Evolutionary conservation across 225 moss, liverwort and hornwort genomes (phyloP).

Genomic region (Polytrichum commune): DNA sequence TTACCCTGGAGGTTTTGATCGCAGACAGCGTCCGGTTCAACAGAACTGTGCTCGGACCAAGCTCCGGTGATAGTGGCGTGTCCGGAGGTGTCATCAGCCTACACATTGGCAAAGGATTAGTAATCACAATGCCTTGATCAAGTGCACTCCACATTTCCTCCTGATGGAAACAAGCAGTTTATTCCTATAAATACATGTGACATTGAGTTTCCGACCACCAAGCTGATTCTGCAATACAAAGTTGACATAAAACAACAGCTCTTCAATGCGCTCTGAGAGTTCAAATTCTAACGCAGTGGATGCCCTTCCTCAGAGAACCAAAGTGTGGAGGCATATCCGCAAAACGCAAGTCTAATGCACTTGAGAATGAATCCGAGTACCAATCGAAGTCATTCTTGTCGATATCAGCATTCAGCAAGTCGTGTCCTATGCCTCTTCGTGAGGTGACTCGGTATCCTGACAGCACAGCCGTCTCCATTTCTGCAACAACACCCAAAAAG

Average conservation of each 20-base stretch:
- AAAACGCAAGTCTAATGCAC: neutral
- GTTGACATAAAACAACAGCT: neutral
- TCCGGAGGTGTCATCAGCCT: constrained; percentile 85
- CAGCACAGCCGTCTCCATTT: constrained; percentile 26
- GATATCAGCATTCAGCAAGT: constrained; percentile 61
- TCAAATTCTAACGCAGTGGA: neutral
- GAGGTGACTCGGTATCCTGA: constrained; percentile 25
- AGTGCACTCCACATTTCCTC: neutral
- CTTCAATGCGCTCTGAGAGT: neutral
- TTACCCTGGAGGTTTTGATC: constrained; percentile 45
- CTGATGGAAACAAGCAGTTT: too few relatives aligned
- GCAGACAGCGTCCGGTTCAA: constrained; percentile 35
- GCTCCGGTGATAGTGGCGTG: constrained; percentile 49
- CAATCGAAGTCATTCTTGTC: constrained; percentile 89
- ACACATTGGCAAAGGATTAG: constrained; percentile 5
- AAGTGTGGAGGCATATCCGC: too few relatives aligned
- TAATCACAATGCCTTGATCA: neutral
- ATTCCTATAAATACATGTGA: too few relatives aligned
- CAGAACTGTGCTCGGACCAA: constrained; percentile 44
- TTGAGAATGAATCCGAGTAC: constrained; percentile 24
- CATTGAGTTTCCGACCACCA: too few relatives aligned
- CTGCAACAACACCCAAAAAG: constrained; percentile 4
- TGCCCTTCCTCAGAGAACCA: too few relatives aligned
- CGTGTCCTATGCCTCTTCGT: constrained; percentile 31
- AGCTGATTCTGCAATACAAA: neutral